phyloP scores from a whole-genome alignment of 1,139 yeast genomes.

The Zygoascus meyerae region DNA sequence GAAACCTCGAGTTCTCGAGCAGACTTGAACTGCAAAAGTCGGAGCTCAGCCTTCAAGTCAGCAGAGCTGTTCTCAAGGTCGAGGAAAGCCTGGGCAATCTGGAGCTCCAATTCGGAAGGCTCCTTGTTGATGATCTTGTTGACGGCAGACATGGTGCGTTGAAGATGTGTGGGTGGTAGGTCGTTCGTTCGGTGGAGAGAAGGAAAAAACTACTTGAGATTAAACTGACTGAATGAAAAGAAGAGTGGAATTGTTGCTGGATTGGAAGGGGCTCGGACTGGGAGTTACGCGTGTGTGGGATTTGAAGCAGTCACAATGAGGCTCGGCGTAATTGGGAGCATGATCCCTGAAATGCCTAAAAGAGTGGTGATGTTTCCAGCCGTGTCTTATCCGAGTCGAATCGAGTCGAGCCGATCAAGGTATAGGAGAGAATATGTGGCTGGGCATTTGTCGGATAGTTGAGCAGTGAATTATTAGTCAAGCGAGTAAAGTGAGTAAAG shows the following conservation, averaged over 20 bases:
- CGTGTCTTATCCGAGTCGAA: no score
- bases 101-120: conserved; percentile 98
- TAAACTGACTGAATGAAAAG: background rate
- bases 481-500: no score
- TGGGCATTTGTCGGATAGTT: no score
- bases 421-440: no score
- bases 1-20: conserved; percentile 96
- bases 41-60: conserved; percentile 95
- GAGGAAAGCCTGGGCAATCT: conserved; percentile 97
- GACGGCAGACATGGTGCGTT: conserved; percentile 78
- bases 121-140: conserved; percentile 70
- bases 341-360: no score
- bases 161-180: conserved; percentile 7
- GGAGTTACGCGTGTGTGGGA: conserved; percentile 3
- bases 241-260: conserved; percentile 5
- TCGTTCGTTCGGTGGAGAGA: background rate
- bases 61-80: conserved; percentile 93
- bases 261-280: background rate
- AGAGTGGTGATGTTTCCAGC: no score
- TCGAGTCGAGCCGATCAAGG: no score
- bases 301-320: conserved; percentile 4
- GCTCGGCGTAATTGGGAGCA: background rate
- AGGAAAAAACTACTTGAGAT: background rate
- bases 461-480: no score
- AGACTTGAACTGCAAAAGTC: conserved; percentile 98